phyloP scores from a whole-genome alignment of 2,329 filamentous ascomycete genomes.

The Calycina herbarum region DNA sequence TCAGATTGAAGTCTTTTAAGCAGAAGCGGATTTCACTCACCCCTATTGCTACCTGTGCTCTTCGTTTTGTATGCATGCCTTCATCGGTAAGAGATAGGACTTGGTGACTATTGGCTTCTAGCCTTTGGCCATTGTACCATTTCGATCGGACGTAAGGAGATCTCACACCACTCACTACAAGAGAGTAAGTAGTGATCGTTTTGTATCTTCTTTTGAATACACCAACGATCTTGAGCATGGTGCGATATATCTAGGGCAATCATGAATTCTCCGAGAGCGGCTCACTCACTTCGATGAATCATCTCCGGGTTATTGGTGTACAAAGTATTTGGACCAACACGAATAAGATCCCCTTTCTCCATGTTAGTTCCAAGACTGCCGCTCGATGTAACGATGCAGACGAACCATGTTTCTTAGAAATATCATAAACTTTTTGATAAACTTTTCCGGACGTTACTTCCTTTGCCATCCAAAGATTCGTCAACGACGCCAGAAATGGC shows the following conservation, averaged over 20 bases:
- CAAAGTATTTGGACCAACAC: slow-evolving; percentile 33
- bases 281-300: slow-evolving; percentile 17
- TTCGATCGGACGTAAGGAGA: slow-evolving; percentile 28
- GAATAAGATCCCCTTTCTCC: slow-evolving; percentile 18
- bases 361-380: not conserved
- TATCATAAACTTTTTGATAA: slow-evolving; percentile 22
- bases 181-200: not conserved
- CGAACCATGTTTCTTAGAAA: slow-evolving; percentile 25
- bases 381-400: not conserved
- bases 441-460: slow-evolving; percentile 18
- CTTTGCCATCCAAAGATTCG: slow-evolving; percentile 24
- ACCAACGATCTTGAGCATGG: too few species aligned
- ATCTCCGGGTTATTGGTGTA: slow-evolving; percentile 28
- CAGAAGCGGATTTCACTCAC: slow-evolving; percentile 36
- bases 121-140: slow-evolving; percentile 45
- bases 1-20: not conserved
- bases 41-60: slow-evolving; percentile 52
- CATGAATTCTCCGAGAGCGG: too few species aligned
- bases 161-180: slow-evolving; percentile 23
- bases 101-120: slow-evolving; percentile 56
- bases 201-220: too few species aligned
- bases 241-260: too few species aligned
- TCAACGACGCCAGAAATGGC: slow-evolving; percentile 21
- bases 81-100: slow-evolving; percentile 53
- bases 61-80: slow-evolving; percentile 43